Evolutionary conservation across 2,329 filamentous ascomycete species (phyloP), one percentile per base, ranked within the genome.

Genomic region (Metarhizium rileyi): DNA sequence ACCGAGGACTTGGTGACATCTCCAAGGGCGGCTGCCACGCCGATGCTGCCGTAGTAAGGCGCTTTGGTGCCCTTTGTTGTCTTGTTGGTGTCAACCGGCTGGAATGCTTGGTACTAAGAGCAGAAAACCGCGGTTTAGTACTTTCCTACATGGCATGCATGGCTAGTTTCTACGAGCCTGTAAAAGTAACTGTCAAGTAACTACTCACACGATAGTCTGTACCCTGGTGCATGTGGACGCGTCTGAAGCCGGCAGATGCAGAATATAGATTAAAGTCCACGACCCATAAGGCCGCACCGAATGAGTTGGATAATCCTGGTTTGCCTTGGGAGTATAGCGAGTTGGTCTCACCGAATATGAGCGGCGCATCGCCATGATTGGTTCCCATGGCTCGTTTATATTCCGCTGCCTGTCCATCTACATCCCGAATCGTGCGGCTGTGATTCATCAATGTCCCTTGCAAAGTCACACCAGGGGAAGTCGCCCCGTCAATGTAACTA

Each of bases 261-360:
- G 71, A 72, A 58, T 75, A 78, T 4, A 84, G 67, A 54, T 76
- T 76, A 66, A 82, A 84, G 62, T 84, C 80, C 8, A 83, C 58
- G 23, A 71, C 77, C 81, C 80, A 84, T n/a, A 84, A 74, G 9
- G 80, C 79, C 10, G 80, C 80, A 28, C 81, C 81, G 60, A 84
- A 85, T 0, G 77, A 71, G 65, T 84, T 81, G 40, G 78, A 82
- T 20, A 84, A 66, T 0, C 80, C 80, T 0, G 80, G 76, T 6
- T 71, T 70, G 49, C 80, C 81, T 65, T 84, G 69, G 60, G 78
- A 77, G 63, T 77, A 83, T 9, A 84, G 71, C 9, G 76, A 80
- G 63, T 84, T 84, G 46, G 73, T 72, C 65, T 84, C 79, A 52
- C 78, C 78, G 1, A 83, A 67, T 52, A 82, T 76, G 53, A 77